Evolutionary conservation across 1,139 yeast species (phyloP).

Genomic region (Geotrichum australiense): DNA sequence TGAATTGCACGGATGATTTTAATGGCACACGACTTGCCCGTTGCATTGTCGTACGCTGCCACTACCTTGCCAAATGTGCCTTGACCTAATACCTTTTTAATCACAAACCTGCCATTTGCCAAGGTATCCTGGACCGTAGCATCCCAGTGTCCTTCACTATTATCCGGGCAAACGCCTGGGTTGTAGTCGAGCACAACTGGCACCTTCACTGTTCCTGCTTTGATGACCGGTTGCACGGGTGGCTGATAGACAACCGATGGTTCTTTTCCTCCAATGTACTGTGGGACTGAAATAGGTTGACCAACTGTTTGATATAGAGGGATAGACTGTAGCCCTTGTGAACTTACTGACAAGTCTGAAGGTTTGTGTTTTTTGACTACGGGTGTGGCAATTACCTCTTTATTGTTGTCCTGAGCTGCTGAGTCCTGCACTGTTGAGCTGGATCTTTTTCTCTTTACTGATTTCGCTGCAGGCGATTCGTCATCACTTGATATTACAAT

Average conservation of each 20-base stretch:
- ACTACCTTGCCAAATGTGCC: conserved; percentile 97
- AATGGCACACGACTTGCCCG: conserved; percentile 69
- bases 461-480: too few species aligned
- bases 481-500: conserved; percentile 32
- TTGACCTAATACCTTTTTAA: conserved; percentile 58
- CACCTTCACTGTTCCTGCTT: not conserved
- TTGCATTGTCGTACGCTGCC: conserved; percentile 40
- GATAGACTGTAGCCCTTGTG: too few species aligned
- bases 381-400: conserved; percentile 1
- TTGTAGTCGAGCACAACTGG: not conserved
- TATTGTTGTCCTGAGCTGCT: not conserved
- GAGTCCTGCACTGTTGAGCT: too few species aligned
- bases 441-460: too few species aligned
- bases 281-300: too few species aligned
- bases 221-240: not conserved
- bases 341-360: too few species aligned
- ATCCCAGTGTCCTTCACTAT: not conserved
- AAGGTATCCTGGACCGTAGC: conserved; percentile 25
- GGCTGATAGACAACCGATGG: not conserved
- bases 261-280: too few species aligned
- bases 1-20: conserved; percentile 61
- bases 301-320: too few species aligned
- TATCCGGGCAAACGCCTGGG: not conserved
- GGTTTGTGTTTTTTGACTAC: too few species aligned
- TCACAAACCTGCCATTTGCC: conserved; percentile 41